Conservation (phyloP, 208 protist genomes). For the Acanthamoeba royreba region DNA sequence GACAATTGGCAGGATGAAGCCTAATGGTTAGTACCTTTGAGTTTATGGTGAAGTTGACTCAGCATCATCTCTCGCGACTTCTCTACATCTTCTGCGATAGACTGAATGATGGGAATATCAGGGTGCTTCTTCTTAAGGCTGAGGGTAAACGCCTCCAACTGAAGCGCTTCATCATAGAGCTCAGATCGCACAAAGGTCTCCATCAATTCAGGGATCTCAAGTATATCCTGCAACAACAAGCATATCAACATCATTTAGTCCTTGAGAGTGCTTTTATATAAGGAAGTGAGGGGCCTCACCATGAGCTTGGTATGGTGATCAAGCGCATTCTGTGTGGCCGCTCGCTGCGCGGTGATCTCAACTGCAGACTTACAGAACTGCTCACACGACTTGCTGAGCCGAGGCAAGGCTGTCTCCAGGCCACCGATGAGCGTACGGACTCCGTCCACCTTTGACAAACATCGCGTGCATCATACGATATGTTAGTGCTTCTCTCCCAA, state of each 20-base stretch:
- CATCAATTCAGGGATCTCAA: conserved; percentile 66
- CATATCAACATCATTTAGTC: neutral
- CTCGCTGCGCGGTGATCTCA: neutral
- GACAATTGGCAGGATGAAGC: neutral
- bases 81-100: conserved; percentile 23
- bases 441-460: neutral
- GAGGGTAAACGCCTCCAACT: conserved; percentile 20
- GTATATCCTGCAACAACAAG: neutral
- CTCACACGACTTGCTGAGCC: neutral
- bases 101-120: conserved; percentile 12
- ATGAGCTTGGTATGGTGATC: conserved; percentile 56
- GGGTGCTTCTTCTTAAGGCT: conserved; percentile 8
- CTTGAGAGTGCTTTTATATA: neutral
- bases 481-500: neutral
- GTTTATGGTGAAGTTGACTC: conserved; percentile 19
- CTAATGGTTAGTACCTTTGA: neutral
- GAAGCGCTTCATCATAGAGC: conserved; percentile 63
- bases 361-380: neutral
- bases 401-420: neutral
- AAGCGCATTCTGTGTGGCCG: neutral
- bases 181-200: conserved; percentile 60
- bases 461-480: neutral
- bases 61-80: conserved; percentile 44
- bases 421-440: neutral
- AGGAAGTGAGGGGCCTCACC: neutral